phyloP scores from a whole-genome alignment of 805 yeast genomes.

The Saccharomyces kudriavzevii region DNA sequence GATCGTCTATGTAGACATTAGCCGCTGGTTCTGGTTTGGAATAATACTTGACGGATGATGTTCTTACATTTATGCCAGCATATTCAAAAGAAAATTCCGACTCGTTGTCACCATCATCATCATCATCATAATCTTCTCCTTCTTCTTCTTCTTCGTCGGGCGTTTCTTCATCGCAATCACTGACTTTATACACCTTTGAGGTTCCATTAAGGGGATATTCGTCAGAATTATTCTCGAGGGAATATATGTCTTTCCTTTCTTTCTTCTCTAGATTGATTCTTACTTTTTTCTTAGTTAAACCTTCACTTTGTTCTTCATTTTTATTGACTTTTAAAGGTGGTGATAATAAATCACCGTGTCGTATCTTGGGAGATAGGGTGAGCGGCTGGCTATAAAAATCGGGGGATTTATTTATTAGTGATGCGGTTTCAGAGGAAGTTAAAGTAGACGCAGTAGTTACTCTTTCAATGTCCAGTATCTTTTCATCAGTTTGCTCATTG shows the following conservation, averaged over 20 bases:
- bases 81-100: slow-evolving; percentile 44
- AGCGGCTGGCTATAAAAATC: not conserved
- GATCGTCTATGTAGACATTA: slow-evolving; percentile 32
- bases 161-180: not conserved
- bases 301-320: not conserved
- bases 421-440: not conserved
- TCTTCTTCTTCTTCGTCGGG: slow-evolving; percentile 7
- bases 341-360: slow-evolving; percentile 2
- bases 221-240: not conserved
- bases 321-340: not conserved
- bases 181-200: not conserved
- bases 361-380: not conserved
- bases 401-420: not conserved
- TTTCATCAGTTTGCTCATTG: not conserved
- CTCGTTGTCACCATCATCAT: slow-evolving; percentile 18
- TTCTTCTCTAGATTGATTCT: not conserved
- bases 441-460: not conserved
- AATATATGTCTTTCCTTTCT: not conserved
- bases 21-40: slow-evolving; percentile 26
- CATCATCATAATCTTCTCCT: slow-evolving; percentile 5
- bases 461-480: not conserved
- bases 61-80: slow-evolving; percentile 40
- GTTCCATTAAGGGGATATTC: not conserved
- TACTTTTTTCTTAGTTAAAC: not conserved
- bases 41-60: slow-evolving; percentile 47